Base-by-base conservation (phyloP, 73 alveolate species). In the Paramecium caudatum region DNA sequence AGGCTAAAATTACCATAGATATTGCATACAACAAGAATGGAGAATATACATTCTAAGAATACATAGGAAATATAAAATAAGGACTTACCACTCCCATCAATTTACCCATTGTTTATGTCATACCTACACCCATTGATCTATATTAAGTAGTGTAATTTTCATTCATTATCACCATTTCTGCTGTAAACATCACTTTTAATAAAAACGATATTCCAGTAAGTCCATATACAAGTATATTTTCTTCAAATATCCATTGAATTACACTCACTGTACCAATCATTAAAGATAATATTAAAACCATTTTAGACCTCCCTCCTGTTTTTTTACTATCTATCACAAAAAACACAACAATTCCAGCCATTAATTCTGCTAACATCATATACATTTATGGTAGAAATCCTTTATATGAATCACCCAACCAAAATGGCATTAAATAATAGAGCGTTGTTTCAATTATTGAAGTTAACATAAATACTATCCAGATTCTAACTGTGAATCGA, bases 91-190 rank as follows among this genome's bases (percentile, higher is more conserved):
- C 88, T 34, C 88, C 88, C 62, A 74, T 45, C 7, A 19, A 45
- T 74, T 74, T 74, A 8, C 88, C 88, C 8, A 74, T 68, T 4
- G 88, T 39, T 16, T 74, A 21, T 9, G 88, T 74, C 88, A 74
- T 74, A 3, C 88, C 88, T 74, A 74, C 88, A 39, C 88, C 88
- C 68, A 74, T 41, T 0, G 88, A 74, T 12, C 88, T 45, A 74
- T 74, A 74, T 74, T 74, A 41, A 41, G 88, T 74, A 4, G 88
- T 74, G 43, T 74, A 74, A 43, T 74, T 74, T 43, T 74, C 88
- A 74, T 74, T 74, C 88, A 74, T 74, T 3, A 74, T 74, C 0
- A 74, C 88, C 88, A 74, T 74, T 74, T 74, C 88, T 8, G 88
- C 46, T 21, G 88, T 74, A 45, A 74, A 74, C 69, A 74, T 74